phyloP scores from a whole-genome alignment of 192 early-diverging fungal genomes.

The Entophlyctis helioformis region DNA sequence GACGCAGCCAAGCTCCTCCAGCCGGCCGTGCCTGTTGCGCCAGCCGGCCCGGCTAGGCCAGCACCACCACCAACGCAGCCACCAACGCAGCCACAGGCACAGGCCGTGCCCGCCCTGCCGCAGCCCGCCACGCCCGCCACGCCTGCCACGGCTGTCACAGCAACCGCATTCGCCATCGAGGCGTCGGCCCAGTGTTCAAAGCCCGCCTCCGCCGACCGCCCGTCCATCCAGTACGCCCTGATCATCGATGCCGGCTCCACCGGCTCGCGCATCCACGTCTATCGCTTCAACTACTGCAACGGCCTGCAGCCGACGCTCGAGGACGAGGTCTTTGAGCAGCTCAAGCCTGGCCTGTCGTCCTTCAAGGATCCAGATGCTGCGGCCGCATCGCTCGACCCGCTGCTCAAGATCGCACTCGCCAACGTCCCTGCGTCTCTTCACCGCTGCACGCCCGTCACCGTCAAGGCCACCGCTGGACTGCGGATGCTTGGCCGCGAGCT shows the following conservation, averaged over 20 bases:
- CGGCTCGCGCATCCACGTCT: conserved; percentile 94
- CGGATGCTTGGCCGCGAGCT: conserved; percentile 61
- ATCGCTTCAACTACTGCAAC: conserved; percentile 92
- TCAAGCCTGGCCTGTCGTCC: conserved; percentile 73
- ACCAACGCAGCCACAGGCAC: too few species aligned
- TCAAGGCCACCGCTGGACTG: conserved; percentile 94
- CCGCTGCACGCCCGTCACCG: conserved; percentile 76
- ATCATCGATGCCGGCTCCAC: conserved; percentile 96
- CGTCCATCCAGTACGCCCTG: conserved; percentile 77
- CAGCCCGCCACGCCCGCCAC: too few species aligned
- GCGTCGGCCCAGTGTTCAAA: too few species aligned
- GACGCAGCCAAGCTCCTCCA: too few species aligned
- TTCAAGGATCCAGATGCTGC: conserved; percentile 60
- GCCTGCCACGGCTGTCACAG: too few species aligned
- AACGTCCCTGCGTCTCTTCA: conserved; percentile 58
- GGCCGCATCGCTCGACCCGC: conserved; percentile 64
- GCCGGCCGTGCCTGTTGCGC: too few species aligned
- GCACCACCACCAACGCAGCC: too few species aligned
- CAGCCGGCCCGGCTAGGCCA: too few species aligned
- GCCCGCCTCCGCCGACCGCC: too few species aligned
- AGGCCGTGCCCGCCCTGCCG: too few species aligned
- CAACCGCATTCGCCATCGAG: too few species aligned
- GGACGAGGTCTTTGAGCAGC: conserved; percentile 76
- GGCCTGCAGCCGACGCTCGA: conserved; percentile 62
- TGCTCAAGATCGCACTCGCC: conserved; percentile 65